Evolutionary conservation across 495 filamentous ascomycete species (phyloP).

Genomic region (Hypoxylon subgilvum): DNA sequence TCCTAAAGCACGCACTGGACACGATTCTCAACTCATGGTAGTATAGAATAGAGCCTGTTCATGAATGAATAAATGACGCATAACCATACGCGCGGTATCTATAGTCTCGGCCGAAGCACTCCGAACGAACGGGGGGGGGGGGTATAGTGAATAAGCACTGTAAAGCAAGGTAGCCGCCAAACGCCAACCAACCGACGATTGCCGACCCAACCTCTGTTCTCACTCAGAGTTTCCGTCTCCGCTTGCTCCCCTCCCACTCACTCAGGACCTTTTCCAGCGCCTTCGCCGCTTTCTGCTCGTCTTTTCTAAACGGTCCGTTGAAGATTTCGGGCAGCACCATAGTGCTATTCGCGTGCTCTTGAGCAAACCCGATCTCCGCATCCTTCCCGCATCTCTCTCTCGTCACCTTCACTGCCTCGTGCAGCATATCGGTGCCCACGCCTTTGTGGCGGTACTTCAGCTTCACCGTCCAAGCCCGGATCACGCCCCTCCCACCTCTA

Average conservation of each 20-base stretch:
- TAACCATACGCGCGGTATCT: too few species aligned
- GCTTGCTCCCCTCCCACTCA: constrained; percentile 48
- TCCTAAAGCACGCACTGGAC: too few species aligned
- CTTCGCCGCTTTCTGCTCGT: constrained; percentile 60
- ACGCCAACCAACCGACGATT: constrained; percentile 22
- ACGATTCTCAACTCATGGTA: too few species aligned
- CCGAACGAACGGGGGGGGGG: constrained; percentile 39
- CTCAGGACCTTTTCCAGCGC: constrained; percentile 56
- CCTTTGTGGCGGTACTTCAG: constrained; percentile 69
- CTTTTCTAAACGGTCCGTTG: constrained; percentile 62
- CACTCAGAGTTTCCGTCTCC: constrained; percentile 39
- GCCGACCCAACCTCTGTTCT: background rate
- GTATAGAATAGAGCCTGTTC: too few species aligned
- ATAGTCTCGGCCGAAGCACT: constrained; percentile 2
- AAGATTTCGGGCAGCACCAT: constrained; percentile 66
- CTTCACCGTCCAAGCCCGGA: constrained; percentile 78
- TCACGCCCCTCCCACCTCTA: constrained; percentile 58
- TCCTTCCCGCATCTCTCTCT: constrained; percentile 62
- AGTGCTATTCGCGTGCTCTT: constrained; percentile 70
- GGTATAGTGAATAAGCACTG: constrained; percentile 25
- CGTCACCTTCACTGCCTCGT: constrained; percentile 66
- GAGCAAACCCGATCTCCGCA: constrained; percentile 67
- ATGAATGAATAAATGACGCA: constrained; percentile 2
- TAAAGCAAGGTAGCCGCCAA: constrained; percentile 21
- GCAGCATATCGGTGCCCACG: constrained; percentile 70